Percentiles rank a stretch among this genome's conserved stretches.
Conservation (phyloP, 768 basidiomycete species). For the Sistotremastrum niveocremeum region DNA sequence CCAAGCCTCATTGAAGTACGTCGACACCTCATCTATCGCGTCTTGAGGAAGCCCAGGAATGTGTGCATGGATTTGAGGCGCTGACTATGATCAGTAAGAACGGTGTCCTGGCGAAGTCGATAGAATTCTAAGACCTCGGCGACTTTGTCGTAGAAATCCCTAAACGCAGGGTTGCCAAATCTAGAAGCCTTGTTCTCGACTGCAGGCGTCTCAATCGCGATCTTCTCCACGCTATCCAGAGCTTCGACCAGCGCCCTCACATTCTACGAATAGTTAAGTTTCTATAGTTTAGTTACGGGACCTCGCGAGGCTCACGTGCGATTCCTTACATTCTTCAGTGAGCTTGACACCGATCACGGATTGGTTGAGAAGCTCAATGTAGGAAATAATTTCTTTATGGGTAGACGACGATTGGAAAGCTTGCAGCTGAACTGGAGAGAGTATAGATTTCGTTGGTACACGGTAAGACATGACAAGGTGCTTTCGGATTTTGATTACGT, state of each 20-base stretch:
- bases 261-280: constrained; percentile 29
- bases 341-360: constrained; percentile 67
- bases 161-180: constrained; percentile 96
- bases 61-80: constrained; percentile 40
- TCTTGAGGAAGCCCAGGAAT: constrained; percentile 46
- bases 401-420: constrained; percentile 72
- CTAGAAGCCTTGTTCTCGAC: constrained; percentile 83
- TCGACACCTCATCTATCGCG: constrained; percentile 53
- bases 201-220: constrained; percentile 63
- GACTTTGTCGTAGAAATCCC: constrained; percentile 79
- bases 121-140: constrained; percentile 32
- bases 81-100: constrained; percentile 24
- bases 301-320: constrained; percentile 24
- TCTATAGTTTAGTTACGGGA: background rate
- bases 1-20: constrained; percentile 82
- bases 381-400: constrained; percentile 49
- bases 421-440: constrained; percentile 62
- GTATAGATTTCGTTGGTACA: constrained; percentile 55
- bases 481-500: background rate
- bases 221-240: constrained; percentile 50
- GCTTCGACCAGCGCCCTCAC: constrained; percentile 47
- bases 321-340: constrained; percentile 41
- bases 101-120: background rate
- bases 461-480: constrained; percentile 23
- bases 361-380: constrained; percentile 65